These are phyloP conservation scores for Spergularia marina DNA, from an alignment of 148 eudicot genomes.

Conservation along the genomic window DNA sequence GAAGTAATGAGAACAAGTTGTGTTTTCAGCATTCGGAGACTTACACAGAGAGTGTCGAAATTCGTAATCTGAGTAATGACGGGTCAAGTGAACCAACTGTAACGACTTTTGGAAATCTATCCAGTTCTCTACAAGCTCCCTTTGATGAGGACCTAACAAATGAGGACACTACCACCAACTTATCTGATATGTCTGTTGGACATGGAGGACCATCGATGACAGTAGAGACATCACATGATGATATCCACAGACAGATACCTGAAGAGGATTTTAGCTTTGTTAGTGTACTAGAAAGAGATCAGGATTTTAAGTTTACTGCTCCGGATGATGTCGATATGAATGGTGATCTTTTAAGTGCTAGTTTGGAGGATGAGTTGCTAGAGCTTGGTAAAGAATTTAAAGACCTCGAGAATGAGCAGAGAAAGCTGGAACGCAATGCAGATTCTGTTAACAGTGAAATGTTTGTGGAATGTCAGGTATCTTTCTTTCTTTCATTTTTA, in stretches of 20 bases:
- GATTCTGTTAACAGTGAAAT: conserved; percentile 87
- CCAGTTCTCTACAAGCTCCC: conserved; percentile 18
- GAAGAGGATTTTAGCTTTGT: conserved; percentile 28
- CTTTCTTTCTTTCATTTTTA: not conserved
- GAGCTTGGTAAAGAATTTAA: conserved; percentile 52
- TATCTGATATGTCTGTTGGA: conserved; percentile 19
- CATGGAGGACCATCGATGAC: conserved; percentile 19
- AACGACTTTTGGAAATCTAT: conserved; percentile 24
- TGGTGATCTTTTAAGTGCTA: conserved; percentile 39
- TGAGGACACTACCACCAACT: conserved; percentile 18
- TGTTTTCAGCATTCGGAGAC: conserved; percentile 19
- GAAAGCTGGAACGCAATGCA: conserved; percentile 83
- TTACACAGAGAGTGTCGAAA: conserved; percentile 20
- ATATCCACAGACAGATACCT: conserved; percentile 26
- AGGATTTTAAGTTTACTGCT: conserved; percentile 21
- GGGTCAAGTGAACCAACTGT: conserved; percentile 21
- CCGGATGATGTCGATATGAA: conserved; percentile 28
- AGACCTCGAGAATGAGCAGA: conserved; percentile 69
- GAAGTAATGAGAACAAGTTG: conserved; percentile 26
- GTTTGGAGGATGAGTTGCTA: conserved; percentile 69
- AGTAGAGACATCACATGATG: conserved; percentile 26
- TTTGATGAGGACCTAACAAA: conserved; percentile 24
- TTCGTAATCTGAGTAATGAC: conserved; percentile 11
- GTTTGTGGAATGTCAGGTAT: conserved; percentile 98
- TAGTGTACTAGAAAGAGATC: conserved; percentile 28